Evolutionary conservation across 495 filamentous ascomycete genomes (phyloP).

Genomic region (Penicillium waksmanii): DNA sequence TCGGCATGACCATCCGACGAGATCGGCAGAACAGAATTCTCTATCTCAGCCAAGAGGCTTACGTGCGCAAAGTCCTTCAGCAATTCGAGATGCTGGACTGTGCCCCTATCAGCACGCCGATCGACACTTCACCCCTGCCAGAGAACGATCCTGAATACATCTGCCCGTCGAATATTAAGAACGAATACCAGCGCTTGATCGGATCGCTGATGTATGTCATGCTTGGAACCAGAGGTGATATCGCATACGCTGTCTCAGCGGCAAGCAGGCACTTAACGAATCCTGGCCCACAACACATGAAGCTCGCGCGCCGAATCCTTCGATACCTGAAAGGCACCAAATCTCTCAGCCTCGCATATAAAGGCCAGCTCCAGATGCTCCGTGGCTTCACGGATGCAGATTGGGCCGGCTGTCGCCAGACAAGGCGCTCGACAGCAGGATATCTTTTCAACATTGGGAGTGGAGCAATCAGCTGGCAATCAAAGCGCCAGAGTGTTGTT

Average conservation of each 20-base stretch:
- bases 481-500: slow-evolving; percentile 38
- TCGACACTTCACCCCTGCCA: slow-evolving; percentile 14
- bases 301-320: slow-evolving; percentile 22
- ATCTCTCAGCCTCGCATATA: slow-evolving; percentile 23
- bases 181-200: slow-evolving; percentile 23
- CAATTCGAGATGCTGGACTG: neutral
- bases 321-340: slow-evolving; percentile 30
- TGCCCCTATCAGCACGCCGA: slow-evolving; percentile 16
- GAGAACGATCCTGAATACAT: slow-evolving; percentile 14
- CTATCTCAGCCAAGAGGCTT: neutral
- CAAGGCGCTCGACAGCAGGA: slow-evolving; percentile 34
- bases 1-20: slow-evolving; percentile 33
- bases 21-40: slow-evolving; percentile 23
- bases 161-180: slow-evolving; percentile 7
- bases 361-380: slow-evolving; percentile 20
- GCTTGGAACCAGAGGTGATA: slow-evolving; percentile 25
- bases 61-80: neutral
- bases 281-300: slow-evolving; percentile 24
- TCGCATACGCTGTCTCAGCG: slow-evolving; percentile 24
- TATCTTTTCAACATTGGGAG: slow-evolving; percentile 42
- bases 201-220: slow-evolving; percentile 31
- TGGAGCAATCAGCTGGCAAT: slow-evolving; percentile 41
- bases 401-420: slow-evolving; percentile 27
- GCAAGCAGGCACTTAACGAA: slow-evolving; percentile 25
- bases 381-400: slow-evolving; percentile 28